Conservation (phyloP, 1,284 basidiomycete genomes). For the Anthracocystis panici-leucophaei region DNA sequence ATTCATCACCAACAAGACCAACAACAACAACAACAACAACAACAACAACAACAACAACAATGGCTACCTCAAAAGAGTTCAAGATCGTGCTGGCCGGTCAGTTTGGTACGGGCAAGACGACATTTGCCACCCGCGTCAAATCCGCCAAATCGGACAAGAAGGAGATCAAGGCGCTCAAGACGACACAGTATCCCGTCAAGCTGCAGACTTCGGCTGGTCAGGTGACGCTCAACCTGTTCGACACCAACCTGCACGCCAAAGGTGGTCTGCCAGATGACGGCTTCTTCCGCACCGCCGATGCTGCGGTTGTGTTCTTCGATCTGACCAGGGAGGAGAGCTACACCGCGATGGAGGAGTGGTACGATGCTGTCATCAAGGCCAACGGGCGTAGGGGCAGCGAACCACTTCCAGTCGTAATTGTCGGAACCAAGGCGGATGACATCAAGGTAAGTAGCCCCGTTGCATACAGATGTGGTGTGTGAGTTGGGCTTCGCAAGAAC, state of each 20-base stretch:
- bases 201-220: slow-evolving; percentile 48
- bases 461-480: background rate
- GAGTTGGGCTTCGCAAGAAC: background rate
- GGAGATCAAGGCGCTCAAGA: slow-evolving; percentile 54
- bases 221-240: slow-evolving; percentile 46
- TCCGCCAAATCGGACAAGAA: slow-evolving; percentile 39
- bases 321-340: slow-evolving; percentile 43
- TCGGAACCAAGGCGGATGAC: slow-evolving; percentile 50
- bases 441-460: slow-evolving; percentile 31
- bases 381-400: slow-evolving; percentile 50
- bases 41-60: slow-evolving; percentile 11
- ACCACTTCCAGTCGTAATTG: slow-evolving; percentile 47
- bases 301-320: slow-evolving; percentile 48
- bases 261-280: slow-evolving; percentile 50
- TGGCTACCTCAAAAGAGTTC: slow-evolving; percentile 44
- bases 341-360: slow-evolving; percentile 50
- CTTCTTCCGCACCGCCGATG: slow-evolving; percentile 52
- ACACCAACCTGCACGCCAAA: slow-evolving; percentile 54
- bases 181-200: slow-evolving; percentile 42
- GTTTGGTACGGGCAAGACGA: slow-evolving; percentile 48
- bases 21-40: slow-evolving; percentile 15
- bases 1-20: background rate
- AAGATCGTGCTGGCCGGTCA: slow-evolving; percentile 51
- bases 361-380: slow-evolving; percentile 48
- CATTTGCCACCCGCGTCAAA: slow-evolving; percentile 51